phyloP scores from a whole-genome alignment of 169 alveolate genomes.

The Eimeria sp. region DNA sequence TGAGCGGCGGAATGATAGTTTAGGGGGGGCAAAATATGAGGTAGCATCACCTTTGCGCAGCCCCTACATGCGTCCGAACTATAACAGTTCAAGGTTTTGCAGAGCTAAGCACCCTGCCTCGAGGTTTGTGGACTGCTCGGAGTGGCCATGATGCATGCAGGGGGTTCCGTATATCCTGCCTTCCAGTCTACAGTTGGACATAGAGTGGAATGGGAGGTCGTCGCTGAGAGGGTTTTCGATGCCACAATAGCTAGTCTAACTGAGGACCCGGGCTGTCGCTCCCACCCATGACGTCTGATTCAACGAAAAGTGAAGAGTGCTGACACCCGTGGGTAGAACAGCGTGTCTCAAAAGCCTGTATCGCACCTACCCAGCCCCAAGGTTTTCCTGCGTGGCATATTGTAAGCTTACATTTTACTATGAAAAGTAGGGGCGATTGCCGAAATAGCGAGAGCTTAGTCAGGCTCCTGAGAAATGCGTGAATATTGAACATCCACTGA shows the following conservation, averaged over 20 bases:
- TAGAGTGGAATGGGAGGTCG: not conserved
- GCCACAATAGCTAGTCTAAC: not conserved
- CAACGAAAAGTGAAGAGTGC: not conserved
- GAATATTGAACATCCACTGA: not conserved
- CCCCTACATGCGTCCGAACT: not conserved
- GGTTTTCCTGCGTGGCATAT: not conserved
- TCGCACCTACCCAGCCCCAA: constrained; percentile 2
- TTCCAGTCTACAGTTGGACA: not conserved
- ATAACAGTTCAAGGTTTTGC: not conserved
- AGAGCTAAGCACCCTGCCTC: not conserved
- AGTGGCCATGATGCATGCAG: not conserved
- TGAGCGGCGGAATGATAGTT: no score
- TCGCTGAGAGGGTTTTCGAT: not conserved
- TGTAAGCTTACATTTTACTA: not conserved
- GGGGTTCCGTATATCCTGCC: not conserved
- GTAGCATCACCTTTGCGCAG: not conserved
- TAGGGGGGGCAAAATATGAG: no score
- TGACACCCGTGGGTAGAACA: not conserved
- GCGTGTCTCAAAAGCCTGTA: not conserved
- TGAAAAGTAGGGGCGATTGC: not conserved
- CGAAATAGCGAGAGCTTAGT: not conserved
- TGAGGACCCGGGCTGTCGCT: not conserved
- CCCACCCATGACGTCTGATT: not conserved
- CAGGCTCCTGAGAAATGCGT: not conserved
- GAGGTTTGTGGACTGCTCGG: not conserved